Evolutionary conservation across 441 rosid species (phyloP).

Genomic region (Pelargonium australe): DNA sequence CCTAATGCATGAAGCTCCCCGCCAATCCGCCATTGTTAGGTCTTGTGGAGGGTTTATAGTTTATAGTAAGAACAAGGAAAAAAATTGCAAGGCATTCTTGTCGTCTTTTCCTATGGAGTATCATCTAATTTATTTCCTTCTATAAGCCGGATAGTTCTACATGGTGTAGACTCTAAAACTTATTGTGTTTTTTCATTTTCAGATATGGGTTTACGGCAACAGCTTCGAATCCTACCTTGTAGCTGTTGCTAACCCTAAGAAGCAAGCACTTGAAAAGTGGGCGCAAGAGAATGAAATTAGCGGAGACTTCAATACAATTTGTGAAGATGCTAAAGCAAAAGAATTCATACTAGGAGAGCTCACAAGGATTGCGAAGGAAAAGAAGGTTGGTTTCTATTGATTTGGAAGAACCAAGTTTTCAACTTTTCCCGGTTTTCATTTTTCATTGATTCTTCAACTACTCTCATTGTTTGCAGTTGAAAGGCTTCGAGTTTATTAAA

Average conservation of each 20-base stretch:
- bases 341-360: constrained; percentile 64
- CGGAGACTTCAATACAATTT: constrained; percentile 62
- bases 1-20: too few relatives aligned
- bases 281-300: constrained; percentile 49
- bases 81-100: neutral
- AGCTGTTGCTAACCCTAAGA: constrained; percentile 67
- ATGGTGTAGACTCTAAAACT: too few relatives aligned
- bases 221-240: constrained; percentile 83
- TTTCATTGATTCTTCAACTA: neutral
- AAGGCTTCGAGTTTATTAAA: constrained; percentile 76
- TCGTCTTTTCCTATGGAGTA: constrained; percentile 4
- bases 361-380: constrained; percentile 54
- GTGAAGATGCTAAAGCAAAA: constrained; percentile 58
- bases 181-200: constrained; percentile 12
- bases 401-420: neutral
- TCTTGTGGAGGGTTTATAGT: too few relatives aligned
- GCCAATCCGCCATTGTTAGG: too few relatives aligned
- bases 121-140: neutral
- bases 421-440: neutral
- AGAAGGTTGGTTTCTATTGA: constrained; percentile 40
- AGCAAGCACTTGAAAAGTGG: constrained; percentile 70
- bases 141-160: too few relatives aligned
- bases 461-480: constrained; percentile 46
- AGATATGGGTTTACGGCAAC: constrained; percentile 96
- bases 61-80: too few relatives aligned